Base-by-base conservation (phyloP, 371 early-diverging fungal genomes). In the Conidiobolus incongruus region DNA sequence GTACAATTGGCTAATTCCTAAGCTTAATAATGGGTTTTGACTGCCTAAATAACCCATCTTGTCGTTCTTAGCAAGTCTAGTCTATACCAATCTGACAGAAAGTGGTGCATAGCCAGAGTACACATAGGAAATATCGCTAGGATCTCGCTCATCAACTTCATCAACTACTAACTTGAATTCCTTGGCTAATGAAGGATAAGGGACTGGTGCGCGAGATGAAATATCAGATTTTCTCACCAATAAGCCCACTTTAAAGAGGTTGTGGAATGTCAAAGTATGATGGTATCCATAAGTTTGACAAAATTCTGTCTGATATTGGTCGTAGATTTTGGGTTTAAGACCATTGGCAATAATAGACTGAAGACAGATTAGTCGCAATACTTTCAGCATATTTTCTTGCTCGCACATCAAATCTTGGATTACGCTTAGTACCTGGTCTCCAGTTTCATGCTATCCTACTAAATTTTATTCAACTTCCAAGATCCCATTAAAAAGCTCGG, bases 21-120 rank as follows among this genome's bases (percentile, higher is more conserved):
- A 26, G 8, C 8, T 26, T 26, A 26, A 26, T 26, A 26, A 26
- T 4, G 26, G 26, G 26, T 26, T 26, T 8, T 26, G 26, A 26
- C 26, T 26, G 8, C 26, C 26, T 8, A 26, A 26, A 26, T 26
- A 38, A 10, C 28, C n/a, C 0, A 48, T 44, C 17, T 35, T 46
- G 21, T 43, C 56, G 26, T 40, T 45, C 2, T 15, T 12, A 28
- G 33, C 45, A 19, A 53, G 50, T 13, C 84, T 80, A 42, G 72
- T 71, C 52, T 95, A 86, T n/a, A 93, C 66, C 24, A 93, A 59
- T 33, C 96, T 76, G 5, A 87, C 72, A 23, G 75, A 73, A 22
- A 90, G 44, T 2, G 96, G 94, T 1, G 91, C 94, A 54, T 83
- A 93, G 2, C 96, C 96, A 0, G 85, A 81, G 50, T 86, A 91